Percentiles rank a stretch among this genome's conserved stretches.
Conservation (phyloP, 2,329 filamentous ascomycete genomes). For the Cladosporium oxysporum region DNA sequence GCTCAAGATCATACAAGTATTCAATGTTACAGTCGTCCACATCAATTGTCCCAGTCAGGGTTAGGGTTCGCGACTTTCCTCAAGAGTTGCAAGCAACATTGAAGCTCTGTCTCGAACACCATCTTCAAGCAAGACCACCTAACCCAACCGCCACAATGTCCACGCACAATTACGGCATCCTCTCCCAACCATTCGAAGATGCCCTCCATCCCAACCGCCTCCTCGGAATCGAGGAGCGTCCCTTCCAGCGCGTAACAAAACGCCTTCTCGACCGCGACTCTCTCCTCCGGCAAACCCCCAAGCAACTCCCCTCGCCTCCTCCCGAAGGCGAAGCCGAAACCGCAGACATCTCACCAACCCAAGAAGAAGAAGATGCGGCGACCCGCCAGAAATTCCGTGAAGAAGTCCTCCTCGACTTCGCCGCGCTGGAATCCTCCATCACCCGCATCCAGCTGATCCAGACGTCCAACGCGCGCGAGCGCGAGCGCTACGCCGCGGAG, state of each 20-base stretch:
- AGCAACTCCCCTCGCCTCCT: slow-evolving; percentile 64
- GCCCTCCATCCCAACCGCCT: slow-evolving; percentile 85
- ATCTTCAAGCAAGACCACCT: background rate
- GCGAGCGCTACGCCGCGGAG: slow-evolving; percentile 78
- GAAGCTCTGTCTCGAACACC: background rate
- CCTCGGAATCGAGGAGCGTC: slow-evolving; percentile 86
- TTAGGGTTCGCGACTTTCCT: background rate
- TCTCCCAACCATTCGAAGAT: slow-evolving; percentile 44
- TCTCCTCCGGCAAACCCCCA: slow-evolving; percentile 57
- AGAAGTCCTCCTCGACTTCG: slow-evolving; percentile 84
- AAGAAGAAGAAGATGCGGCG: slow-evolving; percentile 42
- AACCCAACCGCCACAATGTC: slow-evolving; percentile 8
- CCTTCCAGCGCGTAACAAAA: slow-evolving; percentile 85
- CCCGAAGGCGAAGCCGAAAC: slow-evolving; percentile 51
- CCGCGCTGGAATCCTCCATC: slow-evolving; percentile 82
- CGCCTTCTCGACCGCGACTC: slow-evolving; percentile 71
- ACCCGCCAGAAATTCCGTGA: slow-evolving; percentile 65
- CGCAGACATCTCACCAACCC: slow-evolving; percentile 46
- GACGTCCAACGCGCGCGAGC: slow-evolving; percentile 78
- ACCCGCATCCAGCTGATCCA: slow-evolving; percentile 85
- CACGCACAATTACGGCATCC: slow-evolving; percentile 23
- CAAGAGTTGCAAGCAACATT: background rate
- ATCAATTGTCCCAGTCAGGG: background rate
- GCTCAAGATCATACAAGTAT: no score
- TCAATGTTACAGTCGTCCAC: no score